Base-by-base conservation (phyloP, 148 eudicot species). In the Amaranthus cruentus region DNA sequence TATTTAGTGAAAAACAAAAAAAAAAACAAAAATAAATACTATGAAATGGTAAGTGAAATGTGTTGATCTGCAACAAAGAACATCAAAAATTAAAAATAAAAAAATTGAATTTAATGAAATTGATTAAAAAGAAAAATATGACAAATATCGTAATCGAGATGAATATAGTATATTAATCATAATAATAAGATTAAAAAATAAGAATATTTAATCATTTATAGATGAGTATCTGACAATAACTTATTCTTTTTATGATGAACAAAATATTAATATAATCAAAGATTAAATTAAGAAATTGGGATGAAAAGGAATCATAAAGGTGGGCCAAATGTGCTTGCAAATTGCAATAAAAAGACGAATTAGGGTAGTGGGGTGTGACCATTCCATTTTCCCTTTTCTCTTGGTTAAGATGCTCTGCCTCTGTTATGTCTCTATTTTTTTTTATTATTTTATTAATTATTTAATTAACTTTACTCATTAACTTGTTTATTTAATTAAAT, bases 321-420 rank as follows among this genome's bases (percentile, higher is more conserved):
- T 57, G 54, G 68, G 55, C 12, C 70, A 66, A 65, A 44, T 59
- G 72, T 51, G 78, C 51, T 68, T 67, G 55, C 67, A 61, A 59
- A 56, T 75, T 75, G 64, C 57, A 48, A 6, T 57, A 75, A 28
- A 75, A 68, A 53, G 66, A 55, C 77, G 54, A 66, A 67, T 47
- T 9, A 43, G n/a, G 38, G 50, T 28, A 15, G 54, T 61, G 72
- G 71, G 67, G 48, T 68, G 67, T 68, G 66, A 75, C 66, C 73
- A 68, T 68, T 75, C n/a, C 66, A 65, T 75, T 75, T 51, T 18
- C 71, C 67, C 76, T 73, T 6, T 15, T 61, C 9, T 61, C 2
- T 61, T 49, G 49, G 57, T 5, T 75, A 56, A 67, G 72, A 75
- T 69, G 67, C 73, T 44, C 69, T 76, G 73, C 18, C 18, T 18